phyloP scores from a whole-genome alignment of 192 early-diverging fungal species.

The Gryganskiella cystojenkinii region DNA sequence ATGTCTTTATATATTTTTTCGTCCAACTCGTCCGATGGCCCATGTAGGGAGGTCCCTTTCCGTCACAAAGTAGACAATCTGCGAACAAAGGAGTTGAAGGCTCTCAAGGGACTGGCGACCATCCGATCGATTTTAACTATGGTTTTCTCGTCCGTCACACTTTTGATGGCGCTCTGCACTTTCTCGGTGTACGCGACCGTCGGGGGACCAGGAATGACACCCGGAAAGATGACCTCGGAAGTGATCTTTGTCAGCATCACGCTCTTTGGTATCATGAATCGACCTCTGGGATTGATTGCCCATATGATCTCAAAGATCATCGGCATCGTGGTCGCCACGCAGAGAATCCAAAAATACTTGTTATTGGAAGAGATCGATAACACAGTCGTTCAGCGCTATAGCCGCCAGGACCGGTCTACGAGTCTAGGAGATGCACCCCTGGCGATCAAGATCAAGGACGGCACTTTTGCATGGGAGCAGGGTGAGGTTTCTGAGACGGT shows the following conservation, averaged over 20 bases:
- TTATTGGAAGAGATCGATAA: conserved; percentile 48
- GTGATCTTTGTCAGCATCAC: conserved; percentile 74
- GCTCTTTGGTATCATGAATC: conserved; percentile 70
- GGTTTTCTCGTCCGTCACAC: conserved; percentile 39
- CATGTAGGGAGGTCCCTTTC: conserved; percentile 31
- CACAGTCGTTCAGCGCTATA: conserved; percentile 17
- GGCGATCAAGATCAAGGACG: conserved; percentile 25
- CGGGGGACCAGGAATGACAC: conserved; percentile 38
- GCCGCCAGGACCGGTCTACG: conserved; percentile 9
- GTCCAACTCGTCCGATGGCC: not conserved
- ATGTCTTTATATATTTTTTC: not conserved
- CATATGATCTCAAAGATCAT: conserved; percentile 66
- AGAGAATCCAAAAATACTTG: conserved; percentile 60
- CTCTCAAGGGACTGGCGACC: conserved; percentile 24
- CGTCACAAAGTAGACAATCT: conserved; percentile 21
- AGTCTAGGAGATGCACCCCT: not conserved
- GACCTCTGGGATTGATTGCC: conserved; percentile 63
- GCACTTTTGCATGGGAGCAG: conserved; percentile 34
- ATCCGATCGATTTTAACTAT: conserved; percentile 25
- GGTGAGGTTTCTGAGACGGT: not conserved
- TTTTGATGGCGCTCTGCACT: conserved; percentile 34
- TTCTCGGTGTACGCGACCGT: conserved; percentile 23
- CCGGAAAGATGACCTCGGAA: conserved; percentile 30
- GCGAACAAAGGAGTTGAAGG: conserved; percentile 25
- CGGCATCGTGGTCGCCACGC: conserved; percentile 65